A percentile compares a stretch with the other conserved stretches of the same genome.
phyloP scores from a whole-genome alignment of 1,284 basidiomycete species.

The Gomphus sp. region DNA sequence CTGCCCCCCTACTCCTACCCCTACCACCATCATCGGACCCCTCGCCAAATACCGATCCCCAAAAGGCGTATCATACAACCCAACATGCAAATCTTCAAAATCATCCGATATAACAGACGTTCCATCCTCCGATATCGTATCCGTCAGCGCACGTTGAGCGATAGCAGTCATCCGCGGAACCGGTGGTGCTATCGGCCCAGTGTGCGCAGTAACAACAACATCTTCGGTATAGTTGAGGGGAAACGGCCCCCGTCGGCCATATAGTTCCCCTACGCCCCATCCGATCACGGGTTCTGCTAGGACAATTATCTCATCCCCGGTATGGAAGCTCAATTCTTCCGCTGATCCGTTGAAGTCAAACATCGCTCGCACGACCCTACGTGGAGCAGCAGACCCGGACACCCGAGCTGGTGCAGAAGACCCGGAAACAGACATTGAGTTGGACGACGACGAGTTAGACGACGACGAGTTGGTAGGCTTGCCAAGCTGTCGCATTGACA shows the following conservation, averaged over 20 bases:
- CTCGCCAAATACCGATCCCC: constrained; percentile 1
- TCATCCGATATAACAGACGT: constrained; percentile 13
- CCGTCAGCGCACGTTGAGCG: constrained; percentile 1
- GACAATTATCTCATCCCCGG: constrained; percentile 69
- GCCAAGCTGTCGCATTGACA: constrained; percentile 38
- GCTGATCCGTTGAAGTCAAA: constrained; percentile 64
- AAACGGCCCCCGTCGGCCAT: constrained; percentile 66
- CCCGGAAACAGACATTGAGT: constrained; percentile 4
- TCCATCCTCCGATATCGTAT: constrained; percentile 11
- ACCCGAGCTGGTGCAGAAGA: not conserved
- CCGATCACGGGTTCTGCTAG: constrained; percentile 69
- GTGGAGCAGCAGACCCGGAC: constrained; percentile 10
- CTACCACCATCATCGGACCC: not conserved
- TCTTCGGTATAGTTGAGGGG: constrained; percentile 64
- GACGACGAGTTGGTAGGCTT: constrained; percentile 28
- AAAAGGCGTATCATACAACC: constrained; percentile 6
- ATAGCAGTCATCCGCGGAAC: constrained; percentile 5
- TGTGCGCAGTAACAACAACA: constrained; percentile 17
- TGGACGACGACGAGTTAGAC: constrained; percentile 6
- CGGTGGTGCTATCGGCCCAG: constrained; percentile 14
- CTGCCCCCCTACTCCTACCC: too few species aligned
- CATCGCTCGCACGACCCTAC: constrained; percentile 56
- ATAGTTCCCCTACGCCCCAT: constrained; percentile 78
- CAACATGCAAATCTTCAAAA: not conserved
- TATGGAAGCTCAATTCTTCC: constrained; percentile 67